Percentiles rank a stretch among this genome's conserved stretches.
These are phyloP conservation scores for Kodamaea sp. DNA, from an alignment of 1,139 yeast species.

Conservation along the genomic window DNA sequence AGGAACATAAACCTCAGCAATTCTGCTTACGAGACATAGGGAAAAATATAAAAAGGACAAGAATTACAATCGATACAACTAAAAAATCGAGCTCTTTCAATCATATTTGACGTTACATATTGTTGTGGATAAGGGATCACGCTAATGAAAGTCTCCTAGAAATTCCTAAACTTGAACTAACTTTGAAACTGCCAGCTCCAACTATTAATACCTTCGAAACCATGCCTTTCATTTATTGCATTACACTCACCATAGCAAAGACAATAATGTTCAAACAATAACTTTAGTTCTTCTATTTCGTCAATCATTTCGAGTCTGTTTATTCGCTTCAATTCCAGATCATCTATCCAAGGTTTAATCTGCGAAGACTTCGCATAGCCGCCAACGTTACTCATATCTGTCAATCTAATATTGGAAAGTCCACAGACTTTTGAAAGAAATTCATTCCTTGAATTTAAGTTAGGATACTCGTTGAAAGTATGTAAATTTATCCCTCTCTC, in stretches of 20 bases:
- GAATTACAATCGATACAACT: too few species aligned
- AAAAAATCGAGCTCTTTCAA: too few species aligned
- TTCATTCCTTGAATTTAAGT: constrained; percentile 44
- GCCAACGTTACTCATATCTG: constrained; percentile 61
- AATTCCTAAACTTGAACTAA: too few species aligned
- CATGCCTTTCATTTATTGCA: background rate
- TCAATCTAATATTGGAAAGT: constrained; percentile 30
- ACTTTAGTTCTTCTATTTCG: constrained; percentile 81
- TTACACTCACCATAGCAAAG: constrained; percentile 29
- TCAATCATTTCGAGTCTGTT: constrained; percentile 75
- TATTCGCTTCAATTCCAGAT: constrained; percentile 52
- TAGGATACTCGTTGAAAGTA: constrained; percentile 39
- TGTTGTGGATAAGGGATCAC: too few species aligned
- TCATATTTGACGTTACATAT: too few species aligned
- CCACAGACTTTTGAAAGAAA: constrained; percentile 26
- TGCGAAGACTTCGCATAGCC: constrained; percentile 27
- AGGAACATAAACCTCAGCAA: too few species aligned
- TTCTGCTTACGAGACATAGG: too few species aligned
- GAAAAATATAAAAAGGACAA: too few species aligned
- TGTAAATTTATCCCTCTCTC: constrained; percentile 76
- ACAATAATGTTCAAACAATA: constrained; percentile 79
- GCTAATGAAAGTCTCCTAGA: too few species aligned
- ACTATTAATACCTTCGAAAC: constrained; percentile 10
- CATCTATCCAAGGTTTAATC: constrained; percentile 43
- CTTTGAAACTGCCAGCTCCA: constrained; percentile 11